Base-by-base conservation (phyloP, 352 stramenopile genomes). In the Bremia lactucae region DNA sequence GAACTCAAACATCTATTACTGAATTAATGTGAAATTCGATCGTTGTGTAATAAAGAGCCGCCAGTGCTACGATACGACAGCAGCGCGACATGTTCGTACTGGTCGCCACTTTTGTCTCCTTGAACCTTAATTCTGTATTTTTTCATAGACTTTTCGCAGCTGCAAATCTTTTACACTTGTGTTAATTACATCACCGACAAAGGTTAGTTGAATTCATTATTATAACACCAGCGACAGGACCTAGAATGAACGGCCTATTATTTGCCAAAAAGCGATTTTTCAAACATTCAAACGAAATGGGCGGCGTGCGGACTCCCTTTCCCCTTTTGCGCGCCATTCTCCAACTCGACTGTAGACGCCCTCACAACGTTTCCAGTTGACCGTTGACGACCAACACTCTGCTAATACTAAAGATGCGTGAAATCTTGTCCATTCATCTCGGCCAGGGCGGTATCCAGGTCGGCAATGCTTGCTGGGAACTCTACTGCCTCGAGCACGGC, bases 341-440 rank as follows among this genome's bases (percentile, higher is more conserved):
- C 31, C 43, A 59, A 62, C 14, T 58, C 49, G 49, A 50, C 54
- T 59, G 49, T 40, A 63, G 55, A 31, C 54, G 54, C 49, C 54
- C 44, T 63, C 44, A 59, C 7, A 59, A 43, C 54, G 54, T 63
- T 55, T 59, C 43, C 43, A 55, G 54, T 52, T 20, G 42, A 10
- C 35, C 41, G 31, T 26, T 49, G 46, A 39, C 18, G 22, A 21
- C 31, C 24, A 16, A 11, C n/a, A n/a, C n/a, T n/a, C n/a, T n/a
- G n/a, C n/a, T n/a, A n/a, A n/a, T n/a, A n/a, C n/a, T n/a, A n/a
- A 42, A 38, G 16, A 95, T 95, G 83, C 79, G 84, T 72, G 93
- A 97, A 65, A 93, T 94, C 65, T 92, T 98, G 50, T 97, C 86
- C 31, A 95, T 98, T 57, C 94, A 98, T 68, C 81, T 98, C 46